These are phyloP conservation scores for Fusarium mangiferae DNA, from an alignment of 2,329 filamentous ascomycete genomes.

Conservation along the genomic window DNA sequence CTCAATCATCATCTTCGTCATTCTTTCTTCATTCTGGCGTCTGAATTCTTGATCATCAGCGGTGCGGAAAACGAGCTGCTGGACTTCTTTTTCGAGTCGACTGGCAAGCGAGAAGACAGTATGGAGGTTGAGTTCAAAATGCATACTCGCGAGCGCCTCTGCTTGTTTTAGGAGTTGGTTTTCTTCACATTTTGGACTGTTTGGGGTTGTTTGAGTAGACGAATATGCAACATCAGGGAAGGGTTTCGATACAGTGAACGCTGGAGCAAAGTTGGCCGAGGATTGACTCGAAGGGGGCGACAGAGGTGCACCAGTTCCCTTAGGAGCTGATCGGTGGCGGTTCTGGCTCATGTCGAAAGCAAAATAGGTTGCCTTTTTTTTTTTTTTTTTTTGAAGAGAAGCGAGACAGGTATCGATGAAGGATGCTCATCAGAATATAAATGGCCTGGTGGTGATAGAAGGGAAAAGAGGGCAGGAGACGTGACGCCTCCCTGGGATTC, in stretches of 20 bases:
- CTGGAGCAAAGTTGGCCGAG: not conserved
- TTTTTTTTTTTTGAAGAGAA: not conserved
- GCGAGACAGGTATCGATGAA: not conserved
- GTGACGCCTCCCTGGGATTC: not conserved
- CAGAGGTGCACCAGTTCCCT: not conserved
- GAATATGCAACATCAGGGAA: not conserved
- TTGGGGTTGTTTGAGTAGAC: not conserved
- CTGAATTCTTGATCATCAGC: slow-evolving; percentile 45
- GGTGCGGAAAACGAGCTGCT: slow-evolving; percentile 41
- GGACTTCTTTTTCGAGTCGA: slow-evolving; percentile 46
- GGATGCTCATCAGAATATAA: not conserved
- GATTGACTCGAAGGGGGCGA: slow-evolving; percentile 7
- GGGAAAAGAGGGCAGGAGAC: not conserved
- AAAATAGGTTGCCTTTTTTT: not conserved
- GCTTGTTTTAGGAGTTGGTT: slow-evolving; percentile 41
- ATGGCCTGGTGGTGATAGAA: not conserved
- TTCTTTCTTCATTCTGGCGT: slow-evolving; percentile 43
- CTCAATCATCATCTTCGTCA: slow-evolving; percentile 47
- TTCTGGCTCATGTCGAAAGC: slow-evolving; percentile 13
- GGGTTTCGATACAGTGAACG: not conserved
- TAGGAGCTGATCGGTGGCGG: slow-evolving; percentile 32
- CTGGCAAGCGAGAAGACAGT: slow-evolving; percentile 43
- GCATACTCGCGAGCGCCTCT: slow-evolving; percentile 51
- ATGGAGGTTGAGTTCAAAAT: slow-evolving; percentile 50
- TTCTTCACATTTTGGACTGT: not conserved